A percentile compares a stretch with the other conserved stretches of the same genome.
phyloP scores from a whole-genome alignment of 2,329 filamentous ascomycete genomes.

The Lojkania enalia region DNA sequence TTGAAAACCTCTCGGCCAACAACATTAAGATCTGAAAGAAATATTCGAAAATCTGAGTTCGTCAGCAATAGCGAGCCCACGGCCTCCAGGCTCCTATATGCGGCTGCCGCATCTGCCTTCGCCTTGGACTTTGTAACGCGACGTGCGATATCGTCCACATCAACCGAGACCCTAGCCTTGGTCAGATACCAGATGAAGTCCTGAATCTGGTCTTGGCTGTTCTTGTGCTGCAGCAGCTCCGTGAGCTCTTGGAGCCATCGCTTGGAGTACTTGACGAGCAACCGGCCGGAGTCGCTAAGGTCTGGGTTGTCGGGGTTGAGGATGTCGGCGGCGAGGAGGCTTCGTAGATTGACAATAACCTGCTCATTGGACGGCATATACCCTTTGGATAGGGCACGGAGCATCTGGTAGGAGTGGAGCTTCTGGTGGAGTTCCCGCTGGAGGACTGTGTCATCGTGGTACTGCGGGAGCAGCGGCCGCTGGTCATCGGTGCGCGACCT shows the following conservation, averaged over 20 bases:
- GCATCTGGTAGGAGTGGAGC: constrained; percentile 91
- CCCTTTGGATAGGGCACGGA: constrained; percentile 77
- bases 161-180: constrained; percentile 71
- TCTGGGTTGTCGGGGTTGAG: constrained; percentile 75
- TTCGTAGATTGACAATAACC: constrained; percentile 75
- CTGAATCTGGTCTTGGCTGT: constrained; percentile 81
- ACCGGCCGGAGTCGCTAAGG: constrained; percentile 75
- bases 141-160: constrained; percentile 65
- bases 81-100: constrained; percentile 80
- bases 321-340: constrained; percentile 74
- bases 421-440: constrained; percentile 83
- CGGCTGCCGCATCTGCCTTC: constrained; percentile 72
- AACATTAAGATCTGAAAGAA: constrained; percentile 77
- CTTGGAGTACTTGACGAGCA: constrained; percentile 71
- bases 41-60: constrained; percentile 86
- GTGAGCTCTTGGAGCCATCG: constrained; percentile 79
- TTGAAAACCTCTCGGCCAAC: constrained; percentile 83
- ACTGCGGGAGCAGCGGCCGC: constrained; percentile 75
- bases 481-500: constrained; percentile 64
- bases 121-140: constrained; percentile 65
- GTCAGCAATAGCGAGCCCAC: constrained; percentile 83
- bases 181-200: constrained; percentile 86
- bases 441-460: constrained; percentile 77
- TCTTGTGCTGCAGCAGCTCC: constrained; percentile 80
- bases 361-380: constrained; percentile 95